Evolutionary conservation across 1,284 basidiomycete genomes (phyloP), one percentile per base, ranked within the genome.

Genomic region (Hemileia vastatrix): DNA sequence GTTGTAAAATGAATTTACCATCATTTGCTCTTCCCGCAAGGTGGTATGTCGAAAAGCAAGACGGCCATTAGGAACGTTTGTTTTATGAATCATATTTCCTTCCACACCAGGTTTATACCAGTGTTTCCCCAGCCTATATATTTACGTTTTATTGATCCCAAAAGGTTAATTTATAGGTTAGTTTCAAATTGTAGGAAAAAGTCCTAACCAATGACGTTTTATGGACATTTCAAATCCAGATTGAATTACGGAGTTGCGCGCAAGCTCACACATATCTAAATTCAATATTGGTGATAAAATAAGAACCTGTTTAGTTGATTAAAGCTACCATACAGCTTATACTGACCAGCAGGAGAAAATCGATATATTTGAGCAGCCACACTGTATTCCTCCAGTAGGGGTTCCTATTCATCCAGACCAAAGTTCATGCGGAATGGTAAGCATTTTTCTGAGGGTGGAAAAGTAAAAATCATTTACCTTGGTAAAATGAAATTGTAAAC

Each of bases 201-300:
- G 60, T 1, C 94, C 74, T 19, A 72, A 65, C 75, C 95, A 98
- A 77, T 96, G 95, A 13, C 91, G 85, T 79, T 98, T 98, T 72
- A 97, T 78, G 76, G 95, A 88, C 91, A 97, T 97, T 78, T 99
- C 95, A 77, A 97, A 99, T 1, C 95, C 95, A 67, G 88, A 92
- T 76, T 98, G 95, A 57, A 91, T 80, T 36, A 97, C 94, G 1
- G 90, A 93, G 78, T 97, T 98, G 51, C 94, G 84, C 18, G 95
- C 94, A 24, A 98, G 82, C 78, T 99, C 94, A 51, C 82, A 83
- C 82, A 83, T 83, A 68, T 82, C 81, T 68, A 66, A 4, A 2
- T 5, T 19, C 23, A 33, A 5, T 1, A 23, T 18, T 19, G 31
- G 19, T 5, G 21, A 64, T 57, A 18, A 50, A 13, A 24, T 15